A percentile compares a stretch with the other conserved stretches of the same genome.
Evolutionary conservation across 768 basidiomycete genomes (phyloP).

Genomic region (Psilocybe sp.): DNA sequence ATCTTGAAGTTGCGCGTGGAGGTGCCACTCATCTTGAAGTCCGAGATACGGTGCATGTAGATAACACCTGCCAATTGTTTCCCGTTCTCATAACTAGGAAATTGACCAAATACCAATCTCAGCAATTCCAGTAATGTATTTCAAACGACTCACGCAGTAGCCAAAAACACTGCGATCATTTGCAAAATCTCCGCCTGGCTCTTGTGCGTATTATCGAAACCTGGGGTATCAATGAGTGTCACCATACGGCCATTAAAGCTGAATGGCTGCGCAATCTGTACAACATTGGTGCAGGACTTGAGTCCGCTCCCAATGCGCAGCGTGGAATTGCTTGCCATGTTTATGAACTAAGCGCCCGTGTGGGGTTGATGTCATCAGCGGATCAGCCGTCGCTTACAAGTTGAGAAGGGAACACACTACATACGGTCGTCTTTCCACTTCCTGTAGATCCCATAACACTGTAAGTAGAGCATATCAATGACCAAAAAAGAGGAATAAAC

Average conservation of each 20-base stretch:
- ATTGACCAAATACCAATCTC: not conserved
- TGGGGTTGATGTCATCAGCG: not conserved
- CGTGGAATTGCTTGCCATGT: conserved; percentile 42
- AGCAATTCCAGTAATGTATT: not conserved
- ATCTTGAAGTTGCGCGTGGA: conserved; percentile 47
- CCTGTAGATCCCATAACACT: conserved; percentile 37
- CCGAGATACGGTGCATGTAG: conserved; percentile 53
- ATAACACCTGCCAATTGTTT: conserved; percentile 46
- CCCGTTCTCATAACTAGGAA: conserved; percentile 25
- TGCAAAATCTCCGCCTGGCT: conserved; percentile 45
- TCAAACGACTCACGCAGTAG: conserved; percentile 21
- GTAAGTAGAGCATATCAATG: not conserved
- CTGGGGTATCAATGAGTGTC: conserved; percentile 54
- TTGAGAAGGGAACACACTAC: not conserved
- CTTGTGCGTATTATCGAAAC: conserved; percentile 51
- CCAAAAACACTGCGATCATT: conserved; percentile 41
- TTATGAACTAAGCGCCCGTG: conserved; percentile 43
- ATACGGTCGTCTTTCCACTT: conserved; percentile 33
- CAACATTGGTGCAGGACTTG: conserved; percentile 45
- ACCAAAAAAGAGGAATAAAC: too few relatives aligned
- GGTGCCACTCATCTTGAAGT: conserved; percentile 46
- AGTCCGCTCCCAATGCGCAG: conserved; percentile 42
- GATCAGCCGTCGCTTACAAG: too few relatives aligned
- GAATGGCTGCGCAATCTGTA: conserved; percentile 40
- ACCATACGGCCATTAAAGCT: conserved; percentile 36